These are phyloP conservation scores for Starmerella etchellsii DNA, from an alignment of 805 yeast species.

Conservation along the genomic window DNA sequence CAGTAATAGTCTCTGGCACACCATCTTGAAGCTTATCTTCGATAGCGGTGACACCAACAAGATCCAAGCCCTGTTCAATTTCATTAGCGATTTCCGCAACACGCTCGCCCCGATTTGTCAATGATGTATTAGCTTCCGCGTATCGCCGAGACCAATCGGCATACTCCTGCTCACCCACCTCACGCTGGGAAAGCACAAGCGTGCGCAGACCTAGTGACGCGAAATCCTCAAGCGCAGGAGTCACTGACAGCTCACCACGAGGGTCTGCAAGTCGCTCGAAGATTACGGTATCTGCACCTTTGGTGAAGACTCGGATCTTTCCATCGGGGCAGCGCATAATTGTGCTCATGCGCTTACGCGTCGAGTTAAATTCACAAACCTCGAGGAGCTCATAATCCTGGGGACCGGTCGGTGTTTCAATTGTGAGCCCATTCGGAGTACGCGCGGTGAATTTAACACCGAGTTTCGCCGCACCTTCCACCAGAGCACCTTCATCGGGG, in stretches of 20 bases:
- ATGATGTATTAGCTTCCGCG: slow-evolving; percentile 68
- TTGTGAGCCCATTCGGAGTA: slow-evolving; percentile 67
- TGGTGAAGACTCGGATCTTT: slow-evolving; percentile 70
- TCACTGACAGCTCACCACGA: slow-evolving; percentile 56
- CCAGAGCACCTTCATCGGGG: slow-evolving; percentile 98
- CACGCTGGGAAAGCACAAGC: slow-evolving; percentile 78
- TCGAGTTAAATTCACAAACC: slow-evolving; percentile 92
- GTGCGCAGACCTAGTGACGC: slow-evolving; percentile 95
- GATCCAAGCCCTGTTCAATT: slow-evolving; percentile 65
- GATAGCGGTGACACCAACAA: slow-evolving; percentile 95
- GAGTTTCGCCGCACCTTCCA: slow-evolving; percentile 83
- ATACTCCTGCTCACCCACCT: slow-evolving; percentile 69
- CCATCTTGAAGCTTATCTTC: slow-evolving; percentile 97
- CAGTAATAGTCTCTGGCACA: slow-evolving; percentile 93
- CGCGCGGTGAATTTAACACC: slow-evolving; percentile 80
- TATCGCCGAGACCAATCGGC: slow-evolving; percentile 51
- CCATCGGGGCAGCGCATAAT: slow-evolving; percentile 93
- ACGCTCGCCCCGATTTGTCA: slow-evolving; percentile 59
- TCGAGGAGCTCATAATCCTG: slow-evolving; percentile 66
- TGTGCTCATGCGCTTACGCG: slow-evolving; percentile 96
- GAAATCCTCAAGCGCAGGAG: slow-evolving; percentile 84
- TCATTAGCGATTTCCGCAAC: slow-evolving; percentile 81
- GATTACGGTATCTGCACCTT: slow-evolving; percentile 97
- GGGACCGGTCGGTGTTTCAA: slow-evolving; percentile 40
- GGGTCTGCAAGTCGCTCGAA: slow-evolving; percentile 50